Evolutionary conservation across 805 yeast genomes (phyloP).

Genomic region (Nakazawaea molendinolei): DNA sequence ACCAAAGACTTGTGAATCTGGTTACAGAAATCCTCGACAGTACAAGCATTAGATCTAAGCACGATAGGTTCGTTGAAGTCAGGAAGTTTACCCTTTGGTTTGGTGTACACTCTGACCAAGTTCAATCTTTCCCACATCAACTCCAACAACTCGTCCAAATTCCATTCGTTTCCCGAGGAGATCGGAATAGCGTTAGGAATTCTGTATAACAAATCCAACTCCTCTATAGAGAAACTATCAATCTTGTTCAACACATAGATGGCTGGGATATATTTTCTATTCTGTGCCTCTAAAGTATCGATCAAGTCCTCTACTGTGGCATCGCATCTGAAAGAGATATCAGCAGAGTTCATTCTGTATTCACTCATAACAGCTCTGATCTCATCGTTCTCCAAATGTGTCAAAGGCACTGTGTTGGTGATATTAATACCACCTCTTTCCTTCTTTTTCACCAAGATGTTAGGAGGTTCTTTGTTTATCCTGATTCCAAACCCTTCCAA

Average conservation of each 20-base stretch:
- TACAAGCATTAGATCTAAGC: constrained; percentile 68
- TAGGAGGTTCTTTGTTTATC: constrained; percentile 87
- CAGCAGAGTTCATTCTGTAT: constrained; percentile 92
- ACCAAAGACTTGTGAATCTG: constrained; percentile 92
- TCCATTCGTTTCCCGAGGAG: constrained; percentile 95
- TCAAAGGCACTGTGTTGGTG: constrained; percentile 88
- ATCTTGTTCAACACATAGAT: constrained; percentile 92
- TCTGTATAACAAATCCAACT: constrained; percentile 79
- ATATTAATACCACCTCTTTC: constrained; percentile 95
- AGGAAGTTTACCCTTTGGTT: constrained; percentile 91
- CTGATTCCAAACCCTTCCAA: constrained; percentile 97
- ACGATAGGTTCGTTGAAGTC: constrained; percentile 96
- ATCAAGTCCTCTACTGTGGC: constrained; percentile 96
- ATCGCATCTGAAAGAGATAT: constrained; percentile 93
- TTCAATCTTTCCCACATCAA: constrained; percentile 92
- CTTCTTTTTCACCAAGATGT: constrained; percentile 83
- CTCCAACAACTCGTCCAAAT: constrained; percentile 88
- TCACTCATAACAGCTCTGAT: constrained; percentile 94
- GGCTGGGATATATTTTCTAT: constrained; percentile 93
- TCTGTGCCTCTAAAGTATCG: constrained; percentile 85
- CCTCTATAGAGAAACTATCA: constrained; percentile 91
- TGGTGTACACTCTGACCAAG: constrained; percentile 92
- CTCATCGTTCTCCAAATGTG: constrained; percentile 88
- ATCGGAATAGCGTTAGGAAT: constrained; percentile 98
- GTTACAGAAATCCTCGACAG: constrained; percentile 95